Evolutionary conservation across 139 green algal genomes (phyloP), one percentile per base, ranked within the genome.

Genomic region (Volvox africanus): DNA sequence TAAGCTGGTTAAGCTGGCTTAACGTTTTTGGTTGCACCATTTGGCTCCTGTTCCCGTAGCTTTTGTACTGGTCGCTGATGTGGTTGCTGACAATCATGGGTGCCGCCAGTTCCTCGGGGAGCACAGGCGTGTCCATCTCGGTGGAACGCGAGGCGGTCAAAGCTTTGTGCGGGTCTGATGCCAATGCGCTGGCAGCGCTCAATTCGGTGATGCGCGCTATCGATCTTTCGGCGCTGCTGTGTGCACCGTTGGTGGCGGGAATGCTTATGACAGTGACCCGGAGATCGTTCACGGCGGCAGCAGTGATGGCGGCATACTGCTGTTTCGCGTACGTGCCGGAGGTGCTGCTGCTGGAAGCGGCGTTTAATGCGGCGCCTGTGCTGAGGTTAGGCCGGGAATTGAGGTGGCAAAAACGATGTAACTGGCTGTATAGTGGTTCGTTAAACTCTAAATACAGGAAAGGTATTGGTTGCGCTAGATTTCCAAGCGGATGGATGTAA

Each of bases 151-250:
- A 97, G 68, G 95, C 93, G 91, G 91, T 95, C 1, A 90, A 91
- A 77, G 68, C 92, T 12, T 85, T 98, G 80, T 96, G 94, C 44
- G 87, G 69, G 0, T 62, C 37, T 24, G 88, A 97, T 85, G 80
- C 78, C 0, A 13, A 12, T 20, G 76, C 65, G 71, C 69, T 90
- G 50, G 68, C 44, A 18, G n/a, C 2, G 50, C 1, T 80, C 71
- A 90, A 90, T 75, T 20, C 30, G 24, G 14, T 86, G 21, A 97
- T 99, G 95, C 93, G 96, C 9, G 93, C 95, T 0, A 98, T 99
- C 82, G 97, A 99, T 88, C 93, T 99, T 65, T 93, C 81, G 0
- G 97, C 93, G 80, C 92, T 97, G 73, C 95, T 99, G 68, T 76
- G 94, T 5, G 93, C 94, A 0, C 97, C 97, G 28, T 90, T 97